phyloP scores from a whole-genome alignment of 2,329 filamentous ascomycete genomes.

The Kalmusia sp. region DNA sequence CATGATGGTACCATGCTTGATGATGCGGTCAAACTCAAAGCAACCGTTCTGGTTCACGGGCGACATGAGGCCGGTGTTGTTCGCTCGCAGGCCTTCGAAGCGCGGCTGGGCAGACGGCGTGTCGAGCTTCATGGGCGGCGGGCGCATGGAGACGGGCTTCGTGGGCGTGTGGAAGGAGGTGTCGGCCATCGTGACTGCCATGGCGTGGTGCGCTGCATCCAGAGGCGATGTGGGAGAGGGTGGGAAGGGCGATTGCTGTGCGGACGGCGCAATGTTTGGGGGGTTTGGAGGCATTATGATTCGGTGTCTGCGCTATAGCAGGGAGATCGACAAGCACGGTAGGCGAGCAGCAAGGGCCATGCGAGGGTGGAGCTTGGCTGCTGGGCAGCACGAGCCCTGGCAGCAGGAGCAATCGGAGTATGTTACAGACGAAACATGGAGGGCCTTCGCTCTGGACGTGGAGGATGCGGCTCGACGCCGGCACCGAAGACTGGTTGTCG shows the following conservation, averaged over 20 bases:
- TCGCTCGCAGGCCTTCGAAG: conserved; percentile 27
- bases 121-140: conserved; percentile 34
- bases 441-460: too few species aligned
- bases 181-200: conserved; percentile 29
- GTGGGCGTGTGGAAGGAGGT: conserved; percentile 32
- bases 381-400: neutral
- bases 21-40: conserved; percentile 92
- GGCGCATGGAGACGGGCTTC: conserved; percentile 27
- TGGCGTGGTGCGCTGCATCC: conserved; percentile 22
- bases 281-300: conserved; percentile 8
- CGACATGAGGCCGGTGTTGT: conserved; percentile 68
- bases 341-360: conserved; percentile 37
- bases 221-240: conserved; percentile 14
- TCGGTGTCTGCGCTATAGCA: conserved; percentile 17
- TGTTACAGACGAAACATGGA: neutral
- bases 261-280: conserved; percentile 13
- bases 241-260: conserved; percentile 5
- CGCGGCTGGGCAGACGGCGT: conserved; percentile 30
- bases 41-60: conserved; percentile 94
- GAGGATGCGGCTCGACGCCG: too few species aligned
- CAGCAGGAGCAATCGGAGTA: neutral
- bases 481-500: neutral
- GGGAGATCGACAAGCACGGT: conserved; percentile 20
- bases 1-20: conserved; percentile 85
- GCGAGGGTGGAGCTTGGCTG: conserved; percentile 14